Evolutionary conservation across 2,329 filamentous ascomycete species (phyloP), one percentile per base, ranked within the genome.

Genomic region (Colletotrichum chrysophilum): DNA sequence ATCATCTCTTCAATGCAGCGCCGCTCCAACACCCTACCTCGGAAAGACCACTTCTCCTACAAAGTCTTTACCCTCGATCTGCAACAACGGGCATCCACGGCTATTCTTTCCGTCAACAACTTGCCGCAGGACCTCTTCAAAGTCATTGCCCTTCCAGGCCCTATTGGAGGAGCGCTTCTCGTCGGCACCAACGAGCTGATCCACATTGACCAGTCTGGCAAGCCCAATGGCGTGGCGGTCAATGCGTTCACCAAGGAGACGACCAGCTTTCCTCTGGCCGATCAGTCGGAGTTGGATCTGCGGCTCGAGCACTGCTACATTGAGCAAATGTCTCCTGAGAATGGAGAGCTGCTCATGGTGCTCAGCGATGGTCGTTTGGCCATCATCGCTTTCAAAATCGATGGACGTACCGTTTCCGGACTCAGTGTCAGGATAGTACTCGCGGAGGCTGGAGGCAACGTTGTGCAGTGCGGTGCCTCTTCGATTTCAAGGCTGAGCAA

Each of bases 61-160:
- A 96, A 96, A 81, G 96, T 99, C 77, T 98, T 98, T 82, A 98
- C 97, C 0, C 88, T 99, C 67, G 97, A 99, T 82, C 89, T 99
- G 64, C 95, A 98, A 80, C 96, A 98, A 83, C 94, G 93, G 79
- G 96, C 96, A 4, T 98, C 96, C 5, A 99, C 97, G 3, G 96
- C 95, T 3, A 94, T 99, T 78, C 89, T 98, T 9, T 97, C 96
- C 0, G 95, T 98, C 64, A 89, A 92, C 26, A 93, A 93, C 55
- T 90, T 99, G 56, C 97, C 97, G 1, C 96, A 95, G 81, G 96
- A 98, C 83, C 89, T 98, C 12, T 95, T 93, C 83, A 92, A 92
- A 79, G 93, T 98, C 58, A 88, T 98, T 61, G 93, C 97, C 9
- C 87, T 99, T 4, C 95, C 96, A 6, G 89, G 94, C 7, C 96